phyloP scores from a whole-genome alignment of 768 basidiomycete genomes.

The Lentinula boryana region DNA sequence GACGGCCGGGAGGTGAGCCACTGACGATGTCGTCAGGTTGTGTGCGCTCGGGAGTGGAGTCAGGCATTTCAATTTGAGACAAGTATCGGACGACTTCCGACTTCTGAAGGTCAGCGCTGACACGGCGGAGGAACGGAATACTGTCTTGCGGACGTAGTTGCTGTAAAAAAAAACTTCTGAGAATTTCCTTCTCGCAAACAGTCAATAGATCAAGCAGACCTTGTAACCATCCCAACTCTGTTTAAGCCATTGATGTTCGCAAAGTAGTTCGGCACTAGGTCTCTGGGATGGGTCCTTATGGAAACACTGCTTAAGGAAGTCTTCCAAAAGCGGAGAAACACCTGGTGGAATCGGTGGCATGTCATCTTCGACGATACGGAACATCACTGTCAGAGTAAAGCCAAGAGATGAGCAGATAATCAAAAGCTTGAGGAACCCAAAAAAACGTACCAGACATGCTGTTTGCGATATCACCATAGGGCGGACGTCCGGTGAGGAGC shows the following conservation, averaged over 20 bases:
- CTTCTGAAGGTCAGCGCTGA: constrained; percentile 82
- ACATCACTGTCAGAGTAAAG: constrained; percentile 66
- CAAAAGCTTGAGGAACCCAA: constrained; percentile 7
- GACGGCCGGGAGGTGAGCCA: constrained; percentile 30
- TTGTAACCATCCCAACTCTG: constrained; percentile 73
- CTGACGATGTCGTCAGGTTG: constrained; percentile 28
- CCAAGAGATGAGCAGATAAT: constrained; percentile 1
- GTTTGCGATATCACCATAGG: constrained; percentile 85
- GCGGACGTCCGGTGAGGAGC: constrained; percentile 86
- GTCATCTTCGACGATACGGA: constrained; percentile 91
- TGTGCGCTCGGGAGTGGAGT: constrained; percentile 30
- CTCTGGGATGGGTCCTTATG: constrained; percentile 78
- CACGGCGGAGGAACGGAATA: constrained; percentile 89
- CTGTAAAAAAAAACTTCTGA: constrained; percentile 24
- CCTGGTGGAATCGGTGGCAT: constrained; percentile 82
- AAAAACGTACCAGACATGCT: constrained; percentile 73
- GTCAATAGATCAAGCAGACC: constrained; percentile 34
- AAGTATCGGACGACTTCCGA: constrained; percentile 54
- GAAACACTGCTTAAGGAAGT: constrained; percentile 88
- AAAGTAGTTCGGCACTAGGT: constrained; percentile 81
- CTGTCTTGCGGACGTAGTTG: constrained; percentile 90
- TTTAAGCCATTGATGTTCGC: constrained; percentile 89
- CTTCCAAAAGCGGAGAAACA: constrained; percentile 66
- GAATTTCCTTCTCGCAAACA: background rate
- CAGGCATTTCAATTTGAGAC: constrained; percentile 39